phyloP scores from a whole-genome alignment of 805 yeast genomes.

The Candida berthetii region DNA sequence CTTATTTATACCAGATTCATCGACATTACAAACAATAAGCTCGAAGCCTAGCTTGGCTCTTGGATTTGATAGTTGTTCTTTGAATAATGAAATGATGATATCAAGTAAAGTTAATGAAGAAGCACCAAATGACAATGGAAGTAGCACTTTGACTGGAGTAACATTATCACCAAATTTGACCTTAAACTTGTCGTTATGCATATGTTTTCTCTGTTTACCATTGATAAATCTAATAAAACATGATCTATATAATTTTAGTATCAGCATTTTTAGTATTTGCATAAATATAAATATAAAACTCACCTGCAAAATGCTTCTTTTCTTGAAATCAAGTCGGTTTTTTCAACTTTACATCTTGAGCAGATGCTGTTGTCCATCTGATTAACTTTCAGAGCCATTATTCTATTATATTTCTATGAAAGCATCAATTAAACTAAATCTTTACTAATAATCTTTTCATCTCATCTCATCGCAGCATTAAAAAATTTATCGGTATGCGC shows the following conservation, averaged over 20 bases:
- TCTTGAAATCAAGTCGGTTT: slow-evolving; percentile 42
- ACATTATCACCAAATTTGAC: slow-evolving; percentile 52
- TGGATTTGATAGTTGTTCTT: slow-evolving; percentile 56
- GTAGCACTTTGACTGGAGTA: slow-evolving; percentile 38
- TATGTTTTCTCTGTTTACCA: slow-evolving; percentile 74
- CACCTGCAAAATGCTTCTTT: slow-evolving; percentile 57
- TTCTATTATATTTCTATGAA: no score
- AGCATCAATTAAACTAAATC: no score
- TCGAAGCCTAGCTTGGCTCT: slow-evolving; percentile 66
- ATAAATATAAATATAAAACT: slow-evolving; percentile 1
- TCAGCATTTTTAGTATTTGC: not conserved
- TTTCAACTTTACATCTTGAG: slow-evolving; percentile 39
- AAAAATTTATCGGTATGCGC: not conserved
- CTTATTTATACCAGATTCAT: slow-evolving; percentile 24
- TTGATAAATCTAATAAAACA: slow-evolving; percentile 73
- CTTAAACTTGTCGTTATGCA: slow-evolving; percentile 65
- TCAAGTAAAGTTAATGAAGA: slow-evolving; percentile 68
- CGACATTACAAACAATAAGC: slow-evolving; percentile 44
- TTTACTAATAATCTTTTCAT: not conserved
- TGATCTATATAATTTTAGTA: slow-evolving; percentile 1
- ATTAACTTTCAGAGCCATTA: not conserved
- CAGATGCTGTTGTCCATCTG: slow-evolving; percentile 7
- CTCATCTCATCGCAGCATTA: not conserved
- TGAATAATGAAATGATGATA: slow-evolving; percentile 50
- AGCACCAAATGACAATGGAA: slow-evolving; percentile 62